A percentile compares a stretch with the other conserved stretches of the same genome.
phyloP scores from a whole-genome alignment of 148 eudicot species.

The Arbutus unedo region DNA sequence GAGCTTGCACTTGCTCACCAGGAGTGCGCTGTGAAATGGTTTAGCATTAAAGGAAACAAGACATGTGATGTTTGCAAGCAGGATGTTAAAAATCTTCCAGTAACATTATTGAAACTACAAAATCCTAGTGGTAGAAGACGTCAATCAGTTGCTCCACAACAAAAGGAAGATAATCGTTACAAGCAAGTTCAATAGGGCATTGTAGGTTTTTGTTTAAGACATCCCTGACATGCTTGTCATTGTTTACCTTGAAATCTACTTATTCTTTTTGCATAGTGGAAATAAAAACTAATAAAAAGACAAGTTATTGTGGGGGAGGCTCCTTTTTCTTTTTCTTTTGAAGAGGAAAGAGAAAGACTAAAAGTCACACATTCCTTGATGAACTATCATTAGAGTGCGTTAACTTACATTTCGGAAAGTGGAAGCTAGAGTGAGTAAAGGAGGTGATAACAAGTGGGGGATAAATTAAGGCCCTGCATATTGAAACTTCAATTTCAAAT shows the following conservation, averaged over 20 bases:
- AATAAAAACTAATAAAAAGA: background rate
- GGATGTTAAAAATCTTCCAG: conserved; percentile 75
- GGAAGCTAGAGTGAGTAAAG: background rate
- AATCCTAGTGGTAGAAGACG: conserved; percentile 34
- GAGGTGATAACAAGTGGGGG: background rate
- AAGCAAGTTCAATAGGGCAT: conserved; percentile 30
- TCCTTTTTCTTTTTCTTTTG: background rate
- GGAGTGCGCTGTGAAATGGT: conserved; percentile 87
- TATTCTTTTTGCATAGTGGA: background rate
- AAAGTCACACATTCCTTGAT: background rate
- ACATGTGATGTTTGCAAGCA: conserved; percentile 76
- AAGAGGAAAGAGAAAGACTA: background rate
- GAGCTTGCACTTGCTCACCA: conserved; percentile 87
- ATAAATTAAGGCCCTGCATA: background rate
- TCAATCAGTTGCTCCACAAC: conserved; percentile 26
- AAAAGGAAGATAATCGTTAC: conserved; percentile 33
- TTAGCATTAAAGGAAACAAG: conserved; percentile 76
- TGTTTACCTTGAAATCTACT: background rate
- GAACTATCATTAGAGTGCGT: background rate
- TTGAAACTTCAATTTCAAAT: background rate
- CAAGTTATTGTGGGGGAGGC: background rate
- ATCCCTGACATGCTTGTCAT: background rate
- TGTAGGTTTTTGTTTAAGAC: background rate
- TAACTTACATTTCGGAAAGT: background rate
- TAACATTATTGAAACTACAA: conserved; percentile 60